Evolutionary conservation across 176 grass and related monocot species (phyloP).

Genomic region (Musa itinerans): DNA sequence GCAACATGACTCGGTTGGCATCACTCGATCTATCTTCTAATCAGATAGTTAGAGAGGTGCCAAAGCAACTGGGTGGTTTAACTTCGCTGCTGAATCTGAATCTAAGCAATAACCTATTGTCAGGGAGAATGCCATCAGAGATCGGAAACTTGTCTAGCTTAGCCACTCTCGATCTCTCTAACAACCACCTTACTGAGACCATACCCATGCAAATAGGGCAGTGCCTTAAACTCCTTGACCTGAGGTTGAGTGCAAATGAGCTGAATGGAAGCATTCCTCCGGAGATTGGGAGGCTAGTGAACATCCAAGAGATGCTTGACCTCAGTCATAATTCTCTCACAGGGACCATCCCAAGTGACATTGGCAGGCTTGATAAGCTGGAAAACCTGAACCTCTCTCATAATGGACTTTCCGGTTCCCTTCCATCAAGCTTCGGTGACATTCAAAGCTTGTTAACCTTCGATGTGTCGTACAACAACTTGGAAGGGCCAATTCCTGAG

Average conservation of each 20-base stretch:
- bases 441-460: conserved; percentile 28
- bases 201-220: conserved; percentile 2
- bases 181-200: neutral
- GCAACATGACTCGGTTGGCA: neutral
- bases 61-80: neutral
- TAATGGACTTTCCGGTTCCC: conserved; percentile 30
- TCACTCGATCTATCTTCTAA: conserved; percentile 19
- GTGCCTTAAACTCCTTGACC: conserved; percentile 13
- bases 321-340: conserved; percentile 27
- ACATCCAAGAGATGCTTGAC: conserved; percentile 11
- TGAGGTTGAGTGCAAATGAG: conserved; percentile 20
- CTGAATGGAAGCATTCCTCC: conserved; percentile 32
- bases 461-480: conserved; percentile 34
- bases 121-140: conserved; percentile 2
- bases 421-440: conserved; percentile 10
- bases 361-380: conserved; percentile 20
- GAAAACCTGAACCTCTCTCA: conserved; percentile 32
- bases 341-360: conserved; percentile 15
- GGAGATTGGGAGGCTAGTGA: conserved; percentile 21
- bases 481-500: conserved; percentile 22
- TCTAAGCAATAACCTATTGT: conserved; percentile 6
- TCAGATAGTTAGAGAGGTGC: neutral
- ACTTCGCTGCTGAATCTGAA: neutral
- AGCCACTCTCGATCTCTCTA: conserved; percentile 9
- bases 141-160: neutral